Evolutionary conservation across 192 early-diverging fungal species (phyloP).

Genomic region (Backusella morwellensis): DNA sequence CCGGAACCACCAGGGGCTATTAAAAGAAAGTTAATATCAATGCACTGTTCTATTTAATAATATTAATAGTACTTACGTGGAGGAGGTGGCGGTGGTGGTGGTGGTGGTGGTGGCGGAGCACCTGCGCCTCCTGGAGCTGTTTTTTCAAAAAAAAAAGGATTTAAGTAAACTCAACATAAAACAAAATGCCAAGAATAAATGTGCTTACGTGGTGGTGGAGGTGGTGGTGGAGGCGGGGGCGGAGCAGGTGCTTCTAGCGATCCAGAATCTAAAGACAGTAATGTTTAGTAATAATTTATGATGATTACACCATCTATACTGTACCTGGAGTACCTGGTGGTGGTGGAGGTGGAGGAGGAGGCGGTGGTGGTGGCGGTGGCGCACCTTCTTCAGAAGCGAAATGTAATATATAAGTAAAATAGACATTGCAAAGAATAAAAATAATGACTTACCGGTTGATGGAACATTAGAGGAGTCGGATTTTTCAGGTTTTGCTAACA

Average conservation of each 20-base stretch:
- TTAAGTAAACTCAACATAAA: neutral
- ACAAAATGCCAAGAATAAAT: neutral
- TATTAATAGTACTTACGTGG: constrained; percentile 7
- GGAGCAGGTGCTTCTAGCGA: neutral
- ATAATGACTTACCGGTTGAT: neutral
- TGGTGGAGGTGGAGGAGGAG: neutral
- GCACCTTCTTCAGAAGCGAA: neutral
- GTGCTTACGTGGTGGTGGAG: constrained; percentile 18
- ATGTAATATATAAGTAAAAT: neutral
- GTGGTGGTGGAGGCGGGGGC: constrained; percentile 12
- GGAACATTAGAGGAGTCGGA: neutral
- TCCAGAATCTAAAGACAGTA: neutral
- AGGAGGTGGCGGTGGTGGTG: constrained; percentile 7
- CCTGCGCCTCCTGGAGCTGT: neutral
- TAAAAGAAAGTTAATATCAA: neutral
- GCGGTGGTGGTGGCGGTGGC: neutral
- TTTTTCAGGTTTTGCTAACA: neutral
- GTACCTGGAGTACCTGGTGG: neutral
- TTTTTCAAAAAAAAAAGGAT: neutral
- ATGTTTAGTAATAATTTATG: neutral
- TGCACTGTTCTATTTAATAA: neutral
- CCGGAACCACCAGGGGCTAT: neutral
- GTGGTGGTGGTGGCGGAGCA: neutral
- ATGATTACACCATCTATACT: neutral
- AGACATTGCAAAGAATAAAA: neutral